Evolutionary conservation across 257 asterid species (phyloP), one percentile per base, ranked within the genome.

Genomic region (Ophiorrhiza pumila): DNA sequence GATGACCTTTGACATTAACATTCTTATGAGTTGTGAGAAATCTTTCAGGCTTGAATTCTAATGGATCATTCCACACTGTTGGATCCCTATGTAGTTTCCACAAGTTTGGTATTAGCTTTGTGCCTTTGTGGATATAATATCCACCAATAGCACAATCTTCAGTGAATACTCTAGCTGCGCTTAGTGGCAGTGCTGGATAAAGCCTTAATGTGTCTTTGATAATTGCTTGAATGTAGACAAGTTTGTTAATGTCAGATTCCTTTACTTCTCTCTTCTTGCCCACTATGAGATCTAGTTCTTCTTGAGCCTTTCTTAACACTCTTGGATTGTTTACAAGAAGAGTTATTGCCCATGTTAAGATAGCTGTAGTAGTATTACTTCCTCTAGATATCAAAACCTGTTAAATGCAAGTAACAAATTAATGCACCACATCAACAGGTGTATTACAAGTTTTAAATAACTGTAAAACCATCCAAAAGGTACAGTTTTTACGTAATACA

Each of bases 81-180:
- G 87, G 76, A 71, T 88, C 88, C 0, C 76, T 74, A 7, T 84
- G 89, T 56, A 81, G 68, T 43, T 83, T 86, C 90, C 86, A 86
- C 0, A 73, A 0, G 69, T 88, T 86, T 11, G 85, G 2, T 31
- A 76, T 13, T 4, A 88, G 69, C 23, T 79, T 72, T 0, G 90
- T 86, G 47, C 85, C 88, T 9, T 76, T 80, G 0, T 80, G 82
- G 8, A 86, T 32, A 32, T 81, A 73, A 61, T 83, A 85, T 8
- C 85, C 88, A n/a, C n/a, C n/a, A 0, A 88, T 39, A 0, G 5
- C 27, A 39, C 90, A 88, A 25, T 88, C 91, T 23, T 80, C 70
- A 0, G 29, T 58, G 0, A 85, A 71, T 39, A 74, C 71, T 0
- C 88, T 76, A 0, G 76, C 66, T 1, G 76, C 77, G 0, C 27